phyloP scores from a whole-genome alignment of 2,329 filamentous ascomycete species.

The Penicillium corylophilum region DNA sequence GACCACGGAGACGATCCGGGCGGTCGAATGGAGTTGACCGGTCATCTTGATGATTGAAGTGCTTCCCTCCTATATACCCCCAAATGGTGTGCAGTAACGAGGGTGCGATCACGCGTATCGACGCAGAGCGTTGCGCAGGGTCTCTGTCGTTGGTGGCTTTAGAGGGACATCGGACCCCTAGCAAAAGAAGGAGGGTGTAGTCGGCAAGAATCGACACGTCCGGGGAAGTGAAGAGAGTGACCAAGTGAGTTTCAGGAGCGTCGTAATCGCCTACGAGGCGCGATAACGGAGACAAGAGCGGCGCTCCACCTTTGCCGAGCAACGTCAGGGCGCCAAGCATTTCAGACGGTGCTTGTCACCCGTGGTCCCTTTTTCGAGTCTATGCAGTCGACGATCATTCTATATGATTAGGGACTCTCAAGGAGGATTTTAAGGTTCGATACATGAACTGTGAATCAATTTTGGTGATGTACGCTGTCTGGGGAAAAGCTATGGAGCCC shows the following conservation, averaged over 20 bases:
- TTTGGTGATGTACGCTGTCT: background rate
- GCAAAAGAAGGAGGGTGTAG: constrained; percentile 10
- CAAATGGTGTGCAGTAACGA: constrained; percentile 1
- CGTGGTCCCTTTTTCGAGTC: background rate
- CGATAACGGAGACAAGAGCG: constrained; percentile 14
- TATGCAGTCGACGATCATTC: background rate
- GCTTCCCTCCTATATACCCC: background rate
- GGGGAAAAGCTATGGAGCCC: no score
- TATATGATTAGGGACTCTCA: background rate
- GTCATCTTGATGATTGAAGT: constrained; percentile 24
- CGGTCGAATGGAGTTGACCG: constrained; percentile 37
- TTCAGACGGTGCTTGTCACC: constrained; percentile 5
- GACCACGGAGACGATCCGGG: constrained; percentile 76
- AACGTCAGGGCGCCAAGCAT: constrained; percentile 9
- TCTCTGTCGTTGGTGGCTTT: background rate
- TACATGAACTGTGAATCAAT: background rate
- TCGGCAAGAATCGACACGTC: background rate
- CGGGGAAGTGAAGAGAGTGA: background rate
- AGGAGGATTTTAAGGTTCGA: background rate
- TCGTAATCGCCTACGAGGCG: constrained; percentile 19
- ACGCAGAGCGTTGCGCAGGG: constrained; percentile 4
- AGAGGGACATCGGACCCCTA: constrained; percentile 13
- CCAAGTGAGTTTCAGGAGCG: constrained; percentile 12
- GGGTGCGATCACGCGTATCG: constrained; percentile 12
- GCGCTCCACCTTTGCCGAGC: constrained; percentile 7